These are phyloP conservation scores for Piloderma croceum DNA, from an alignment of 768 basidiomycete species.

Conservation along the genomic window DNA sequence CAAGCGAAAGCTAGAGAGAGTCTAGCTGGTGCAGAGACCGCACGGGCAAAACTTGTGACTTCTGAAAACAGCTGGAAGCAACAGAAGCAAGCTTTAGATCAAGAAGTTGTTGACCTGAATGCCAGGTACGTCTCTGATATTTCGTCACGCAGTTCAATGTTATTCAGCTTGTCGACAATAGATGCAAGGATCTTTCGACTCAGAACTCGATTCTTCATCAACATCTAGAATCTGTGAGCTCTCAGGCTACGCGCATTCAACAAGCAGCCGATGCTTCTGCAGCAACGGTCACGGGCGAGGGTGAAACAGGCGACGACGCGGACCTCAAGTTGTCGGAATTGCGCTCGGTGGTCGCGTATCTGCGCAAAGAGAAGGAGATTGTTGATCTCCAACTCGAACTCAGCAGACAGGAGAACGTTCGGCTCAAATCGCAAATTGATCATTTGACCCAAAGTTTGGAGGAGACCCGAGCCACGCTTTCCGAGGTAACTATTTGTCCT, in stretches of 20 bases:
- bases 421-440: constrained; percentile 72
- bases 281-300: constrained; percentile 35
- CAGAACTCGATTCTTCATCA: constrained; percentile 78
- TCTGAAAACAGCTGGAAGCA: constrained; percentile 79
- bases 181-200: constrained; percentile 65
- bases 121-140: constrained; percentile 45
- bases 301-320: constrained; percentile 41
- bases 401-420: constrained; percentile 62
- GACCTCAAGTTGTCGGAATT: constrained; percentile 69
- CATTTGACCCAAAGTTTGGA: constrained; percentile 64
- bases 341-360: constrained; percentile 71
- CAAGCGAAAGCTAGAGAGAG: constrained; percentile 55
- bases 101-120: constrained; percentile 69
- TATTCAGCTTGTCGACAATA: constrained; percentile 22
- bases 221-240: constrained; percentile 79
- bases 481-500: constrained; percentile 46
- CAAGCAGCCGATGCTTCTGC: constrained; percentile 56
- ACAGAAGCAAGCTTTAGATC: constrained; percentile 71
- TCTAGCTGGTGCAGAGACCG: constrained; percentile 61
- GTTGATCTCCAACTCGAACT: constrained; percentile 84
- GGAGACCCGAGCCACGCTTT: constrained; percentile 62
- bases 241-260: constrained; percentile 76
- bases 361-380: constrained; percentile 89
- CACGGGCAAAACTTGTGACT: constrained; percentile 61
- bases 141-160: neutral